Percentiles rank a stretch among this genome's conserved stretches.
Conservation (phyloP, 805 yeast genomes). For the Metschnikowia dekortorum region DNA sequence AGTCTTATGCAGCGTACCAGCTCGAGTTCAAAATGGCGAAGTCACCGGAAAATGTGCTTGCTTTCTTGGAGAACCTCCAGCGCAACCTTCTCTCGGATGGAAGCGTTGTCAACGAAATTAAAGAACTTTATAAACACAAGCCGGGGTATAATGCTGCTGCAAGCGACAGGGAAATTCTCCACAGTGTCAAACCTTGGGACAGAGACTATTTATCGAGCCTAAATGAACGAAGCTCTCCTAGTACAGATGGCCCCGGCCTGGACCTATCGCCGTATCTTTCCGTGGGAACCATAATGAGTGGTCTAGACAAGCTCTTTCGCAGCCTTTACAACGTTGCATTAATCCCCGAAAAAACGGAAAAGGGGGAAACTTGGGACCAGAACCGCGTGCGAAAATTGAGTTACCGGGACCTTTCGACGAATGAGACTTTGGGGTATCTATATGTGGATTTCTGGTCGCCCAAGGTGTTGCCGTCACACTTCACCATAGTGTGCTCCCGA, state of each 20-base stretch:
- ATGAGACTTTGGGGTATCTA: constrained; percentile 65
- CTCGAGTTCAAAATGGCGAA: constrained; percentile 88
- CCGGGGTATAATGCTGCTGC: constrained; percentile 9
- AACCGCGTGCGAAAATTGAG: constrained; percentile 77
- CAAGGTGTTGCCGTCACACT: constrained; percentile 84
- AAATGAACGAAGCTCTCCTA: constrained; percentile 14
- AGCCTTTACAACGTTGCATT: constrained; percentile 73
- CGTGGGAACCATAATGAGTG: constrained; percentile 80
- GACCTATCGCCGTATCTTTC: constrained; percentile 72
- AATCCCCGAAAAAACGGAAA: constrained; percentile 54
- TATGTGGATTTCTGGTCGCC: constrained; percentile 87
- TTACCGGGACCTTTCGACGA: constrained; percentile 56
- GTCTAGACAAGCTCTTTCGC: constrained; percentile 67
- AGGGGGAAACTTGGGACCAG: constrained; percentile 82
- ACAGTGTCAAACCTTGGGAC: constrained; percentile 81
- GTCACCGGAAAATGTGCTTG: constrained; percentile 66
- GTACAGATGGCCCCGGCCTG: constrained; percentile 26
- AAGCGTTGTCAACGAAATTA: constrained; percentile 58
- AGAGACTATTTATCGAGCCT: constrained; percentile 55
- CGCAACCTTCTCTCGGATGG: constrained; percentile 34
- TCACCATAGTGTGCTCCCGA: constrained; percentile 92
- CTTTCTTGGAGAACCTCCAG: constrained; percentile 62
- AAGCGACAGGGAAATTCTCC: constrained; percentile 38
- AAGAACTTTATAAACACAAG: constrained; percentile 37
- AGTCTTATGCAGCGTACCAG: constrained; percentile 73